A percentile compares a stretch with the other conserved stretches of the same genome.
These are phyloP conservation scores for Tagetes patula DNA, from an alignment of 129 eudicot species.

Conservation along the genomic window DNA sequence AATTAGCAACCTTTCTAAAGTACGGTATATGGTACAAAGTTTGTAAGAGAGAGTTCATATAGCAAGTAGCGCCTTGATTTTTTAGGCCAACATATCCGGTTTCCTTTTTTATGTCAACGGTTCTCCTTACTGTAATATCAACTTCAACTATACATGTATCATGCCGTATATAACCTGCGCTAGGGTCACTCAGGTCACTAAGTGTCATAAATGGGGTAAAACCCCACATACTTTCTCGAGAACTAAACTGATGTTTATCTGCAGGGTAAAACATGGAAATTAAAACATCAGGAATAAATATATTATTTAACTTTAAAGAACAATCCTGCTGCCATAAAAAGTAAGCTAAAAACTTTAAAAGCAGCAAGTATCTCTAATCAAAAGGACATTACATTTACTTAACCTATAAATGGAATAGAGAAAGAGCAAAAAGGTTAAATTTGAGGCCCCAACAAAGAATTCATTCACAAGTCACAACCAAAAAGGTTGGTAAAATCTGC, in stretches of 20 bases:
- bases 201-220: slow-evolving; percentile 85
- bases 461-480: not conserved
- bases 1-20: slow-evolving; percentile 73
- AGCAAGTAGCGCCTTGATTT: slow-evolving; percentile 94
- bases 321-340: too few species aligned
- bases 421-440: not conserved
- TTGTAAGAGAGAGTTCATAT: slow-evolving; percentile 89
- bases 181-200: slow-evolving; percentile 68
- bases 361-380: too few species aligned
- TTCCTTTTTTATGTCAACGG: slow-evolving; percentile 73
- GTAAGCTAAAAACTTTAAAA: too few species aligned
- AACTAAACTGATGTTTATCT: slow-evolving; percentile 81
- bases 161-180: slow-evolving; percentile 65
- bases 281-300: not conserved
- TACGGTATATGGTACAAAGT: slow-evolving; percentile 85
- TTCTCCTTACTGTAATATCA: slow-evolving; percentile 73
- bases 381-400: not conserved
- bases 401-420: not conserved
- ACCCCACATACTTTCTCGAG: slow-evolving; percentile 88
- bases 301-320: not conserved
- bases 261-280: slow-evolving; percentile 27
- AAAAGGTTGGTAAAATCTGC: not conserved
- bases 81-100: slow-evolving; percentile 94
- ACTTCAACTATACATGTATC: slow-evolving; percentile 83
- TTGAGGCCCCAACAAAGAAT: not conserved